Base-by-base conservation (phyloP, 176 grass and related monocot species). In the Oryza nivara region DNA sequence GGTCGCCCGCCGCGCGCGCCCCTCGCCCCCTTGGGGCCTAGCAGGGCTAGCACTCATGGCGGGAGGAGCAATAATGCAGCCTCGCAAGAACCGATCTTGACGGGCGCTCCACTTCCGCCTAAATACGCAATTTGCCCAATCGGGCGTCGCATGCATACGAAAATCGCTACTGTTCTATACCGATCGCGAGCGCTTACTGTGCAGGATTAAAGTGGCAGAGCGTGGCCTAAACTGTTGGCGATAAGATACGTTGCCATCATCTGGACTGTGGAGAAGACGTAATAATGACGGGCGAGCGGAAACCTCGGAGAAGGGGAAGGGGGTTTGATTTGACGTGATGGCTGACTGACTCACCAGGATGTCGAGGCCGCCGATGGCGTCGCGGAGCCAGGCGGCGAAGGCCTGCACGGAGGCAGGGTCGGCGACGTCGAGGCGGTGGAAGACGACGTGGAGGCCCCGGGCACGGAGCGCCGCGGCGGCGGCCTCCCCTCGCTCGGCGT, bases 381-480 rank as follows among this genome's bases (percentile, higher is more conserved):
- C 68, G 67, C 72, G 78, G 74, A 99, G 60, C 93, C 96, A 99
- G 1, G 67, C 85, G 23, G 83, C 91, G 70, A 99, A 99, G 68
- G 12, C 86, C 5, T 43, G 4, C 66, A 99, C 92, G 54, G 96
- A 99, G n/a, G 43, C 75, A 1, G 76, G 28, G 75, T 96, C 90
- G 25, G 91, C 54, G 73, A 99, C 89, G 78, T 99, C 93, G 83
- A 99, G 89, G 77, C 58, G 84, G 72, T 78, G 85, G 82, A 86
- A 92, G 69, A 32, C 30, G 43, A 99, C 81, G 41, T 30, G 22
- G 58, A 94, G 74, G 0, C 93, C 93, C 7, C 77, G 19, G 16
- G 56, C 84, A 4, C 74, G 82, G n/a, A 99, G 93, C 34, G 72
- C 84, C 88, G 92, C 78, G 11, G 88, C 86, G n/a, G 96, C 91